These are phyloP conservation scores for Exobasidium rhododendri DNA, from an alignment of 1,284 basidiomycete genomes.

Conservation along the genomic window DNA sequence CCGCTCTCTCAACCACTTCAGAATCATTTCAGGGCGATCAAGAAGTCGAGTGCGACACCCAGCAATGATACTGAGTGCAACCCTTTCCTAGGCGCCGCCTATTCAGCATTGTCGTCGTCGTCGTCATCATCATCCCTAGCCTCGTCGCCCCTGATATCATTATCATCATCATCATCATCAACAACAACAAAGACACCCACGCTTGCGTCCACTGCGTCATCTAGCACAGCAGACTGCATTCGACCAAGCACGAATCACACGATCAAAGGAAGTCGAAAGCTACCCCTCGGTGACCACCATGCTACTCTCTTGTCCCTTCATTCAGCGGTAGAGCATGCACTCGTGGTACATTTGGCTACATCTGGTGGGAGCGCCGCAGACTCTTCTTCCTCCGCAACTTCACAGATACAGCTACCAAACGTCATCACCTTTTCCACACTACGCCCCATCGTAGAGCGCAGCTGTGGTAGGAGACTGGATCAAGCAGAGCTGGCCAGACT, in stretches of 20 bases:
- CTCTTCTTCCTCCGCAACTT: slow-evolving; percentile 7
- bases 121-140: background rate
- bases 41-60: background rate
- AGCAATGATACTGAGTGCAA: background rate
- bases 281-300: slow-evolving; percentile 36
- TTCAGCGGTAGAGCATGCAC: slow-evolving; percentile 41
- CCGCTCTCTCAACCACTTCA: slow-evolving; percentile 2
- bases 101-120: background rate
- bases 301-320: slow-evolving; percentile 36
- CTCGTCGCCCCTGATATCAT: background rate
- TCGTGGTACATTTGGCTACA: slow-evolving; percentile 49
- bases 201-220: background rate
- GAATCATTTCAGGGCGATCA: background rate
- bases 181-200: background rate
- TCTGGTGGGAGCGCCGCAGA: slow-evolving; percentile 32
- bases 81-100: background rate
- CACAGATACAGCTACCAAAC: slow-evolving; percentile 37
- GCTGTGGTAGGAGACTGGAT: slow-evolving; percentile 32
- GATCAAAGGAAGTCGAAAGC: slow-evolving; percentile 17
- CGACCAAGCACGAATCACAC: background rate
- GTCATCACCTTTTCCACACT: slow-evolving; percentile 40
- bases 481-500: slow-evolving; percentile 34
- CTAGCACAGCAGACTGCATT: background rate
- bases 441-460: slow-evolving; percentile 43
- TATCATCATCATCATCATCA: background rate